Percentiles rank a stretch among this genome's conserved stretches.
Conservation (phyloP, 495 filamentous ascomycete genomes). For the Aspergillus heteromorphus region DNA sequence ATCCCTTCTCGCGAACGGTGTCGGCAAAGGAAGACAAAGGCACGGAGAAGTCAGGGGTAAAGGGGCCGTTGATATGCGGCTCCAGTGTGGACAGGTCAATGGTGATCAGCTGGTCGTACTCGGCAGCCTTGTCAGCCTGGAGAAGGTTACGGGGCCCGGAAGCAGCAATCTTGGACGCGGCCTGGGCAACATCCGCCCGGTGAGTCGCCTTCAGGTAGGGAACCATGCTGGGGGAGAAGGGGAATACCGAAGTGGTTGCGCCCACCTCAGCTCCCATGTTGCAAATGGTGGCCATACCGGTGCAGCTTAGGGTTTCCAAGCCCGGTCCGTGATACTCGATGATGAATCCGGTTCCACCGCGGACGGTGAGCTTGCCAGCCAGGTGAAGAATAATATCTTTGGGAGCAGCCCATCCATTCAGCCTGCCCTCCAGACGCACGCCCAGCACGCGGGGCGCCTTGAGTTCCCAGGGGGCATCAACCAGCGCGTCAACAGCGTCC, state of each 20-base stretch:
- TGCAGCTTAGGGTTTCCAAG: slow-evolving; percentile 81
- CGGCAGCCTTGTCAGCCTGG: slow-evolving; percentile 67
- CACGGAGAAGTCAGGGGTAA: slow-evolving; percentile 91
- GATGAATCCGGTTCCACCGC: slow-evolving; percentile 90
- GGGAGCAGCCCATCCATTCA: slow-evolving; percentile 86
- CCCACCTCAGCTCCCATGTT: slow-evolving; percentile 96
- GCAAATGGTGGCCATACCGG: slow-evolving; percentile 86
- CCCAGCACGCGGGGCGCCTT: slow-evolving; percentile 89
- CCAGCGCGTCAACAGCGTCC: slow-evolving; percentile 94
- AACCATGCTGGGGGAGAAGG: slow-evolving; percentile 63
- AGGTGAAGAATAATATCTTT: slow-evolving; percentile 93
- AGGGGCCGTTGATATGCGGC: slow-evolving; percentile 96
- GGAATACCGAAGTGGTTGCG: slow-evolving; percentile 93
- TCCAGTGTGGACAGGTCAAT: slow-evolving; percentile 88
- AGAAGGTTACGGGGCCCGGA: slow-evolving; percentile 34
- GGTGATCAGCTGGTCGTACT: slow-evolving; percentile 88
- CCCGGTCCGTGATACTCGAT: slow-evolving; percentile 92
- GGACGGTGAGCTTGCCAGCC: slow-evolving; percentile 84
- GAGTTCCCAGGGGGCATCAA: slow-evolving; percentile 94
- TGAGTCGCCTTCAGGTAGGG: slow-evolving; percentile 81
- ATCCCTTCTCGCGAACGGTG: slow-evolving; percentile 73
- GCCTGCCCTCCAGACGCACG: slow-evolving; percentile 75
- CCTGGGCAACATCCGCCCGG: slow-evolving; percentile 63
- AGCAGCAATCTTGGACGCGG: slow-evolving; percentile 43
- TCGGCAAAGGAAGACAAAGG: slow-evolving; percentile 84